These are phyloP conservation scores for Diaporthe longicolla DNA, from an alignment of 2,329 filamentous ascomycete species.

Conservation along the genomic window DNA sequence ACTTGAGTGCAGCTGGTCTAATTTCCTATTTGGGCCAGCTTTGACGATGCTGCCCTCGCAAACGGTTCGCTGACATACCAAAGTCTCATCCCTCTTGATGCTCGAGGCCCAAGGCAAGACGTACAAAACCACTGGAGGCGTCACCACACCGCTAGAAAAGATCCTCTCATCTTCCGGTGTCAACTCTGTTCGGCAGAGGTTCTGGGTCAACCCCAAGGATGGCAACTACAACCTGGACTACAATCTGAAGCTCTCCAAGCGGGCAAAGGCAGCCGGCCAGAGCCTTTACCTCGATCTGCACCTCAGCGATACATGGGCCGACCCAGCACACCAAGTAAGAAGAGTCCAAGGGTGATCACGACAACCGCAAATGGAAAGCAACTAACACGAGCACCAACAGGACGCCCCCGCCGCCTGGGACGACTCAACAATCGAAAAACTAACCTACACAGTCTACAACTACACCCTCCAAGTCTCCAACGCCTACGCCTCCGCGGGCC, in stretches of 20 bases:
- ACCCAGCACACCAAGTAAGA: constrained; percentile 69
- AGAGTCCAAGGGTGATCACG: neutral
- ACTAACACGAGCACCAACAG: neutral
- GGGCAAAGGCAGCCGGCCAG: constrained; percentile 74
- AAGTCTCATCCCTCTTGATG: constrained; percentile 73
- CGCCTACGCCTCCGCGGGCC: constrained; percentile 68
- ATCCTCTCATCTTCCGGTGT: constrained; percentile 71
- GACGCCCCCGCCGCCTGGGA: constrained; percentile 74
- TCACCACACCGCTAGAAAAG: constrained; percentile 68
- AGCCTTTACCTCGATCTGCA: constrained; percentile 75
- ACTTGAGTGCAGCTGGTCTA: neutral
- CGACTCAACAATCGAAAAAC: constrained; percentile 66
- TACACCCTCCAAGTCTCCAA: constrained; percentile 76
- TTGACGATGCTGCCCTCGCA: neutral
- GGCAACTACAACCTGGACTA: constrained; percentile 79
- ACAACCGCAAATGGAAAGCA: too few relatives aligned
- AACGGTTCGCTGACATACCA: neutral
- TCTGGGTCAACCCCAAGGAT: constrained; percentile 78
- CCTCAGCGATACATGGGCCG: constrained; percentile 79
- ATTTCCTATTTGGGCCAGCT: neutral
- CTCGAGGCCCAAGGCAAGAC: constrained; percentile 72
- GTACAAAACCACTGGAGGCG: constrained; percentile 71
- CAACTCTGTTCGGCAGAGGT: constrained; percentile 69
- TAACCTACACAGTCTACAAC: constrained; percentile 75
- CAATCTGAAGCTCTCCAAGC: constrained; percentile 75